Evolutionary conservation across 768 basidiomycete genomes (phyloP).

Genomic region (Melanogaster broomeanus): DNA sequence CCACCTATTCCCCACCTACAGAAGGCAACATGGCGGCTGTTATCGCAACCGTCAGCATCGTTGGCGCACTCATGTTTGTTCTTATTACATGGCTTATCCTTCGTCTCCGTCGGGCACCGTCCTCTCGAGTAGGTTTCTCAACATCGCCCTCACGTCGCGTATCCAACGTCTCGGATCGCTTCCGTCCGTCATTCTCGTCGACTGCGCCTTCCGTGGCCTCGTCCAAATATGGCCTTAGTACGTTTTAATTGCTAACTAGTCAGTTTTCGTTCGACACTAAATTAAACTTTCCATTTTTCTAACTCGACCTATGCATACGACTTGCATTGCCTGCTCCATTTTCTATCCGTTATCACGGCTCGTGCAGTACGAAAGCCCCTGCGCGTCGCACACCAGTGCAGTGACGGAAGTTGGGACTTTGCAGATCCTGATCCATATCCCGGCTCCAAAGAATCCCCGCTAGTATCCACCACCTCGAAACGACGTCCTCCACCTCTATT

Average conservation of each 20-base stretch:
- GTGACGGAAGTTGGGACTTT: constrained; percentile 32
- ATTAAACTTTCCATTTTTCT: background rate
- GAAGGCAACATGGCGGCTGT: constrained; percentile 21
- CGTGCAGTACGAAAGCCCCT: constrained; percentile 25
- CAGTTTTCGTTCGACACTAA: background rate
- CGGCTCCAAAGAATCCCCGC: background rate
- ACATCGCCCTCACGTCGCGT: constrained; percentile 3
- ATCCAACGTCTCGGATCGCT: constrained; percentile 9
- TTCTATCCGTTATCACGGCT: background rate
- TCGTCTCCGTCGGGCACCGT: constrained; percentile 20
- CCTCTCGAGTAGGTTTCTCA: background rate
- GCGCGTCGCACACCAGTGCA: constrained; percentile 19
- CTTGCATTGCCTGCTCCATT: background rate
- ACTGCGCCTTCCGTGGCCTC: constrained; percentile 24
- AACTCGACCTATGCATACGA: background rate
- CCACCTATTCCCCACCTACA: constrained; percentile 17
- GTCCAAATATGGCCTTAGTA: constrained; percentile 30
- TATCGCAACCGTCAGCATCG: constrained; percentile 24
- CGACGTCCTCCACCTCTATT: constrained; percentile 17
- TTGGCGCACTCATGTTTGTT: constrained; percentile 24
- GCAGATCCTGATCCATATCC: constrained; percentile 26
- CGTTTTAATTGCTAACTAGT: constrained; percentile 3
- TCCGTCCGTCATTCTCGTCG: constrained; percentile 27
- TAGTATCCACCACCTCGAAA: constrained; percentile 4
- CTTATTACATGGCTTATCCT: constrained; percentile 28